These are phyloP conservation scores for Neurospora pannonica DNA, from an alignment of 495 filamentous ascomycete genomes.

Conservation along the genomic window DNA sequence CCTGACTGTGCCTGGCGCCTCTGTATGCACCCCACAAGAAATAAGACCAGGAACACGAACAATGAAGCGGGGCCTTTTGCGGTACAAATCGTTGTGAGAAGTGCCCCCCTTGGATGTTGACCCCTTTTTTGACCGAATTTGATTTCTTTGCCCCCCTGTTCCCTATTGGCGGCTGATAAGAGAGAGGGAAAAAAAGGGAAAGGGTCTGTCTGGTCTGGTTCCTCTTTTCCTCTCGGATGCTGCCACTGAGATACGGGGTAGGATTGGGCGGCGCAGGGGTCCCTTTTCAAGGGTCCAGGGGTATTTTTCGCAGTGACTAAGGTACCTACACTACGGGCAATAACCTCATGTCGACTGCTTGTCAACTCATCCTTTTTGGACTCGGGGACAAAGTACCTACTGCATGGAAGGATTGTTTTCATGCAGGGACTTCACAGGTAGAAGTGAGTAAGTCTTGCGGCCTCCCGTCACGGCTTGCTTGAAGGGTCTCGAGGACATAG, in stretches of 20 bases:
- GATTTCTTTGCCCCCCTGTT: neutral
- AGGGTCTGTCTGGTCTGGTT: neutral
- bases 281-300: neutral
- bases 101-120: neutral
- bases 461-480: neutral
- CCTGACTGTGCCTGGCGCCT: neutral
- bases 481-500: too few species aligned
- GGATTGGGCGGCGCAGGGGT: neutral
- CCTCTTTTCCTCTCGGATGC: neutral
- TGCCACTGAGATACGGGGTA: neutral
- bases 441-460: neutral
- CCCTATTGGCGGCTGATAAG: neutral
- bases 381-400: neutral
- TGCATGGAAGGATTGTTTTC: neutral
- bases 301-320: neutral
- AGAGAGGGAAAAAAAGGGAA: neutral
- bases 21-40: neutral
- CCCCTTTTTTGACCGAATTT: neutral
- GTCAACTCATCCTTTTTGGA: neutral
- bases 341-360: neutral
- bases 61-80: neutral
- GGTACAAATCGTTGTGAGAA: neutral
- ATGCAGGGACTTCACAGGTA: neutral
- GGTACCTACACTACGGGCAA: neutral
- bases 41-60: neutral